Evolutionary conservation across 2,329 filamentous ascomycete species (phyloP).

Genomic region (Neopestalotiopsis sp.): DNA sequence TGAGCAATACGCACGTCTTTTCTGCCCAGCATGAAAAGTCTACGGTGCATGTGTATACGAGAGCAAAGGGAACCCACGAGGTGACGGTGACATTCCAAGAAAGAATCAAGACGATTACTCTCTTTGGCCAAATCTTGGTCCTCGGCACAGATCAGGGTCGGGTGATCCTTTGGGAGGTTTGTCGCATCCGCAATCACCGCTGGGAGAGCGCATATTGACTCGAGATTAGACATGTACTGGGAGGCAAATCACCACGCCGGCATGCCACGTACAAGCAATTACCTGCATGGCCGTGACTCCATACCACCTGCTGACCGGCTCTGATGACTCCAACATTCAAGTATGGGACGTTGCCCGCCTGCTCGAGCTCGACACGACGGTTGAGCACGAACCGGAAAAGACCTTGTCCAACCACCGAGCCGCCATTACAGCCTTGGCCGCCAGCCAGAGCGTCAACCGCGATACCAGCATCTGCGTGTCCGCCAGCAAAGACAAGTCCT

Average conservation of each 20-base stretch:
- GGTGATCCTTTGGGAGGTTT: constrained; percentile 90
- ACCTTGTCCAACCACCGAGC: constrained; percentile 80
- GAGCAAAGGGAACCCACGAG: constrained; percentile 84
- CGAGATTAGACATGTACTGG: constrained; percentile 70
- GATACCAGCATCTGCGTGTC: constrained; percentile 85
- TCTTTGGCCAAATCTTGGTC: constrained; percentile 75
- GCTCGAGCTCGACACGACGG: constrained; percentile 61
- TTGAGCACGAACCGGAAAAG: constrained; percentile 71
- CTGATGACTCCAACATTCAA: constrained; percentile 86
- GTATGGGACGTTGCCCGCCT: constrained; percentile 86
- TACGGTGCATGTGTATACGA: constrained; percentile 89
- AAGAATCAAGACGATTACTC: constrained; percentile 76
- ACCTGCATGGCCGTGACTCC: constrained; percentile 76
- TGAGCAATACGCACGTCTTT: constrained; percentile 84
- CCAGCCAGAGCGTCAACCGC: constrained; percentile 69
- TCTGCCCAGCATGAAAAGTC: constrained; percentile 91
- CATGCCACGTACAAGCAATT: constrained; percentile 80
- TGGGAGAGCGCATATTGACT: constrained; percentile 13
- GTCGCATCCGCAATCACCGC: constrained; percentile 23
- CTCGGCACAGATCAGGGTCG: constrained; percentile 86
- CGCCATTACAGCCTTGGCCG: constrained; percentile 68
- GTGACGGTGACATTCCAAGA: constrained; percentile 87
- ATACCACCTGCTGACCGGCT: constrained; percentile 77
- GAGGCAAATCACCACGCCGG: constrained; percentile 74
- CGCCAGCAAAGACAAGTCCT: constrained; percentile 83